phyloP scores from a whole-genome alignment of 176 grass and related monocot species.

The Guadua angustifolia region DNA sequence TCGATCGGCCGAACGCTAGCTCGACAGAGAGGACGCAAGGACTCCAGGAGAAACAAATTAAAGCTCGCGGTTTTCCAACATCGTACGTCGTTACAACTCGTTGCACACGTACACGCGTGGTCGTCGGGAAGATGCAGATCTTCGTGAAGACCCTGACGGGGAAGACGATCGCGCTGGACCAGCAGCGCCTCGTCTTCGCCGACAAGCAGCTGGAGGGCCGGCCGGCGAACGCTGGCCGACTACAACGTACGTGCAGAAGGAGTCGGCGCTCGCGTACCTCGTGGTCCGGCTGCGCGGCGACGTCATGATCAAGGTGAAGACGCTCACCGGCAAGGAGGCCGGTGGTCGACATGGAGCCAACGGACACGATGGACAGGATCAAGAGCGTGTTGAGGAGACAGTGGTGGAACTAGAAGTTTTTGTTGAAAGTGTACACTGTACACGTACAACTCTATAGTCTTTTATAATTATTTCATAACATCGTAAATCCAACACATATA shows the following conservation, averaged over 20 bases:
- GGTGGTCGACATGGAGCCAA: background rate
- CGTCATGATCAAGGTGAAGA: background rate
- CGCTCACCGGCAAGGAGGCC: background rate
- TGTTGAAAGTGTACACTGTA: no score
- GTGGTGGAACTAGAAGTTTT: no score
- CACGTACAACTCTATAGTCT: no score
- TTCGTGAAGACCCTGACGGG: constrained; percentile 99
- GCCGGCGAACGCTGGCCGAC: constrained; percentile 12
- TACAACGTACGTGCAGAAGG: background rate
- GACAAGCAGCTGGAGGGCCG: constrained; percentile 68
- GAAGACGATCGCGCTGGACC: constrained; percentile 91
- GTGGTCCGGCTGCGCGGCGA: background rate
- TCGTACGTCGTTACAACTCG: no score
- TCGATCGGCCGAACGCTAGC: no score
- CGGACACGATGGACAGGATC: background rate
- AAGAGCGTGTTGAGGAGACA: background rate
- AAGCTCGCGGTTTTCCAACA: no score
- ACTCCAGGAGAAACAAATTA: no score
- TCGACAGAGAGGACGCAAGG: no score
- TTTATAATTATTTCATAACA: no score
- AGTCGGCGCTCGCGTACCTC: background rate
- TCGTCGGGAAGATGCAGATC: constrained; percentile 58
- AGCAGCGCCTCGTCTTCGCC: constrained; percentile 49
- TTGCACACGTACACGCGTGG: no score
- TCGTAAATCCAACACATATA: no score